phyloP scores from a whole-genome alignment of 176 grass and related monocot genomes.

The Triticum turgidum region DNA sequence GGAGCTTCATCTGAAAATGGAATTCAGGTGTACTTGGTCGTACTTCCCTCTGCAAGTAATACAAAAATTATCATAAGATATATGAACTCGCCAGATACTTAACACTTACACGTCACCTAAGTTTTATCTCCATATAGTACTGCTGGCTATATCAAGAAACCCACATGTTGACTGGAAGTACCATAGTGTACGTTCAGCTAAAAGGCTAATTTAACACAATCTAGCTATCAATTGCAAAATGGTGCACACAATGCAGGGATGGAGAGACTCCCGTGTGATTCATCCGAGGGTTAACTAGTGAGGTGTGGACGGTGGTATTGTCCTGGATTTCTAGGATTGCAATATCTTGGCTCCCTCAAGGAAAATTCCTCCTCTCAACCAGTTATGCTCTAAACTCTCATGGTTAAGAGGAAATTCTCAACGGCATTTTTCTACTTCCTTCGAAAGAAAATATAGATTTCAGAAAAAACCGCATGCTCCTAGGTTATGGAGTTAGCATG shows the following conservation, averaged over 20 bases:
- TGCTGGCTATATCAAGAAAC: neutral
- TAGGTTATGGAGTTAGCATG: no score
- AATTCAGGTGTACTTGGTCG: neutral
- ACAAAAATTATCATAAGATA: neutral
- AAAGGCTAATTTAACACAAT: neutral
- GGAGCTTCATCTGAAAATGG: neutral
- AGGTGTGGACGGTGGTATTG: neutral
- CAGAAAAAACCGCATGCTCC: no score
- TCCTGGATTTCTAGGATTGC: neutral
- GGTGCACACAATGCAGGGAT: neutral
- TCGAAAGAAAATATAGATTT: no score
- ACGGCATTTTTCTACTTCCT: neutral
- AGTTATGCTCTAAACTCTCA: neutral
- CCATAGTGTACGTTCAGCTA: neutral
- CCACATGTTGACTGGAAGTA: neutral
- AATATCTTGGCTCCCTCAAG: neutral
- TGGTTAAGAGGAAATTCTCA: neutral
- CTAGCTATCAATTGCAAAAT: slow-evolving; percentile 14
- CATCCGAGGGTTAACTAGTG: neutral
- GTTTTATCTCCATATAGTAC: neutral
- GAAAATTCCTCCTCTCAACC: no score
- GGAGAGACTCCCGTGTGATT: neutral
- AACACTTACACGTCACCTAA: neutral
- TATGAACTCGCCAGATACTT: neutral
- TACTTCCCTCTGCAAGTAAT: neutral